These are phyloP conservation scores for Xerocomellus intermedius DNA, from an alignment of 768 basidiomycete genomes.

Conservation along the genomic window DNA sequence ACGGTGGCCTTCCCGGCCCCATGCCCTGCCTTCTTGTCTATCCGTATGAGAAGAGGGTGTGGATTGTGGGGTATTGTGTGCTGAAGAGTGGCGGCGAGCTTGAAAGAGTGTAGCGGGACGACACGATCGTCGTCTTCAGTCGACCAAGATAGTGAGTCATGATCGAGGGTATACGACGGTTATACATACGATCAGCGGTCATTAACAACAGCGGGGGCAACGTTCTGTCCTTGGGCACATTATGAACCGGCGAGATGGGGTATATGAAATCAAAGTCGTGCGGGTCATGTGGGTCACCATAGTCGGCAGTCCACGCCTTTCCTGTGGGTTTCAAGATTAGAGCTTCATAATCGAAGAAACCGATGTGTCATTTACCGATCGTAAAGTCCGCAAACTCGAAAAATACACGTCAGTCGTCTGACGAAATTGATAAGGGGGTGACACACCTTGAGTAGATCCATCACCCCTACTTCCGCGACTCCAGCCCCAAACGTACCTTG, in stretches of 20 bases:
- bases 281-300: conserved; percentile 70
- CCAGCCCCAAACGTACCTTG: conserved; percentile 75
- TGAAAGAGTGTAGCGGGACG: conserved; percentile 86
- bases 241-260: conserved; percentile 79
- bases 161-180: neutral
- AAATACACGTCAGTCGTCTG: neutral
- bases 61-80: conserved; percentile 61
- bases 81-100: conserved; percentile 77
- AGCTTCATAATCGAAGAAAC: conserved; percentile 1
- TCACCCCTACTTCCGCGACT: conserved; percentile 79
- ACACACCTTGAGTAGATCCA: conserved; percentile 71
- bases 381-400: conserved; percentile 71
- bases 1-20: conserved; percentile 78
- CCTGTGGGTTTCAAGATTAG: conserved; percentile 37
- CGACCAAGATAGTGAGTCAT: conserved; percentile 4
- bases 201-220: conserved; percentile 73
- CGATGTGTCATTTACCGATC: conserved; percentile 46
- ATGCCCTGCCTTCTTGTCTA: conserved; percentile 80
- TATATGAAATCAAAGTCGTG: conserved; percentile 84
- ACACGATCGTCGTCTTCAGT: conserved; percentile 76
- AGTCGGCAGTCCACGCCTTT: conserved; percentile 77
- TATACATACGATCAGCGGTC: conserved; percentile 74
- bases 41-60: conserved; percentile 69
- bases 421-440: neutral
- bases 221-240: conserved; percentile 56